Evolutionary conservation across 2,329 filamentous ascomycete genomes (phyloP).

Genomic region (Mollisiaceae sp.): DNA sequence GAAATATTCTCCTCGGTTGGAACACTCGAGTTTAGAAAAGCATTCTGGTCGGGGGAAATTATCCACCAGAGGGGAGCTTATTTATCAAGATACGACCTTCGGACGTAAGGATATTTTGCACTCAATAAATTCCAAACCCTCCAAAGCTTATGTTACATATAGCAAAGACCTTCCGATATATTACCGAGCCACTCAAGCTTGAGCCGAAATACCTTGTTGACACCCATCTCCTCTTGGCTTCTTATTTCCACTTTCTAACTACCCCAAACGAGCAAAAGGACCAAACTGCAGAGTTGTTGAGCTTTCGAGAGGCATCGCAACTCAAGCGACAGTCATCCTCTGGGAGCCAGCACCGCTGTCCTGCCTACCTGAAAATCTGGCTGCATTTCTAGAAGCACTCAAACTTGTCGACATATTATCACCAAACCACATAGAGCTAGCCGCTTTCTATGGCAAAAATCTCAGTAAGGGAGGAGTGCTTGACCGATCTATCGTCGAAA

Average conservation of each 20-base stretch:
- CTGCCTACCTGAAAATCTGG: not conserved
- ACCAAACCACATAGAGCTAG: not conserved
- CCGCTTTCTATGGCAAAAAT: not conserved
- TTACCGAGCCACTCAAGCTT: not conserved
- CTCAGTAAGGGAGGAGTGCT: no score
- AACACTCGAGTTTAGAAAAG: not conserved
- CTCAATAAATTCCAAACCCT: not conserved
- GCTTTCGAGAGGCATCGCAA: not conserved
- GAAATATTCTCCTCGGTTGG: not conserved
- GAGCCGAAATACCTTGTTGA: not conserved
- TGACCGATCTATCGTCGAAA: not conserved
- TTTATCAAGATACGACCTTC: not conserved
- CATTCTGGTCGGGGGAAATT: not conserved
- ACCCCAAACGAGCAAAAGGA: not conserved
- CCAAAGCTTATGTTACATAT: not conserved
- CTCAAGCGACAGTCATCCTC: not conserved
- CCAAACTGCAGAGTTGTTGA: not conserved
- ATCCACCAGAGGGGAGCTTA: not conserved
- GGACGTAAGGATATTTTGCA: not conserved
- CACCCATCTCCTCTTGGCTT: not conserved
- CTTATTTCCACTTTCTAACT: not conserved
- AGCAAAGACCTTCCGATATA: not conserved
- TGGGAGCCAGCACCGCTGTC: not conserved
- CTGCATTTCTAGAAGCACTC: not conserved
- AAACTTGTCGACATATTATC: not conserved